These are phyloP conservation scores for Sistotremastrum suecicum DNA, from an alignment of 768 basidiomycete genomes.

Conservation along the genomic window DNA sequence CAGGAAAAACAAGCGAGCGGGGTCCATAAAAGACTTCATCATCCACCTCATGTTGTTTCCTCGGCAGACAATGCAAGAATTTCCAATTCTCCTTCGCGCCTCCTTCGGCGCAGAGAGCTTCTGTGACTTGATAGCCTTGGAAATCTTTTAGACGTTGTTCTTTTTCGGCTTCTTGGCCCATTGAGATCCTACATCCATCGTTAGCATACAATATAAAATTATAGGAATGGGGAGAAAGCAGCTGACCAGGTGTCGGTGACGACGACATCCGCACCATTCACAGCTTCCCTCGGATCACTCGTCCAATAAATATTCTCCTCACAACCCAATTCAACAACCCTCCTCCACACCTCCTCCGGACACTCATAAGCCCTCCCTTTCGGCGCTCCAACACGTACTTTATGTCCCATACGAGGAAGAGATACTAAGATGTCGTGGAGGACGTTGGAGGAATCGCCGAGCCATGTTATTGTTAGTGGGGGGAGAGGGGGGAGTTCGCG, in stretches of 20 bases:
- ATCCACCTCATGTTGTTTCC: conserved; percentile 88
- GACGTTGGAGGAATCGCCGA: conserved; percentile 92
- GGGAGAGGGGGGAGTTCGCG: conserved; percentile 36
- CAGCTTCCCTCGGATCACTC: conserved; percentile 71
- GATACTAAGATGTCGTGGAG: conserved; percentile 96
- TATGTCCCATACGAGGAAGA: conserved; percentile 81
- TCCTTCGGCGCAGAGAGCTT: conserved; percentile 64
- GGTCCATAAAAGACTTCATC: conserved; percentile 95
- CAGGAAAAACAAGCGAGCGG: conserved; percentile 83
- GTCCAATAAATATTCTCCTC: conserved; percentile 65
- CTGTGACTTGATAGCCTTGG: conserved; percentile 87
- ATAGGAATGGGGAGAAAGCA: background rate
- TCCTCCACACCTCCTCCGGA: conserved; percentile 63
- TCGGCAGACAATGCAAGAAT: conserved; percentile 92
- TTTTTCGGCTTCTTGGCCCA: conserved; percentile 97
- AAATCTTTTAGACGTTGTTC: conserved; percentile 77
- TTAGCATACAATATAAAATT: background rate
- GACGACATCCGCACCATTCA: conserved; percentile 83
- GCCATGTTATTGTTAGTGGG: conserved; percentile 81
- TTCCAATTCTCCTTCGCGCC: conserved; percentile 82
- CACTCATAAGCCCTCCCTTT: conserved; percentile 44
- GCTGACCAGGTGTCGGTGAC: conserved; percentile 92
- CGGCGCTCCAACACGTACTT: conserved; percentile 75
- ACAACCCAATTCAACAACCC: conserved; percentile 61
- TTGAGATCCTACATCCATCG: conserved; percentile 64